Conservation (phyloP, 495 filamentous ascomycete species). For the Cenococcum geophilum region DNA sequence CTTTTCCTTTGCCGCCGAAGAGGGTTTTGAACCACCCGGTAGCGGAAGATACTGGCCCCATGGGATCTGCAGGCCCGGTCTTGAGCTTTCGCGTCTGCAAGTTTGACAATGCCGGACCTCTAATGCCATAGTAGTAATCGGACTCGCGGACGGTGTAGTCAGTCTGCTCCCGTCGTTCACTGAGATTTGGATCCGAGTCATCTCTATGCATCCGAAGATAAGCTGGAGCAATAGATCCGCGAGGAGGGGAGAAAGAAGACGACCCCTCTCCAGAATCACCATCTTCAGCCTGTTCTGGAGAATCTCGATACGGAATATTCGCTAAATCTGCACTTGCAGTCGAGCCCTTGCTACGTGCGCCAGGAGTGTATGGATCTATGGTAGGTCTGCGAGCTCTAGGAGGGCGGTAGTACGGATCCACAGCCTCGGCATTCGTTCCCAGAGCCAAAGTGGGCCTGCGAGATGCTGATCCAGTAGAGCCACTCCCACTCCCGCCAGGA, state of each 20-base stretch:
- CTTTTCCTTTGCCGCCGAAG: slow-evolving; percentile 76
- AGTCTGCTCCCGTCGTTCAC: slow-evolving; percentile 50
- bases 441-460: slow-evolving; percentile 30
- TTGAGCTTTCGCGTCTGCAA: slow-evolving; percentile 70
- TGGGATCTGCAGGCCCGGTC: slow-evolving; percentile 92
- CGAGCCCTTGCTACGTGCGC: slow-evolving; percentile 43
- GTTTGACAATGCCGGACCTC: slow-evolving; percentile 77
- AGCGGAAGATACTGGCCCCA: slow-evolving; percentile 78
- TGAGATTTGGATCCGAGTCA: slow-evolving; percentile 46
- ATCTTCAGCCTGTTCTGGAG: slow-evolving; percentile 35
- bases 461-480: slow-evolving; percentile 29
- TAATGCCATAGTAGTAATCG: slow-evolving; percentile 88
- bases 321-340: slow-evolving; percentile 49
- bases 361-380: slow-evolving; percentile 45
- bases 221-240: slow-evolving; percentile 41
- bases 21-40: slow-evolving; percentile 80
- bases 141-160: slow-evolving; percentile 91
- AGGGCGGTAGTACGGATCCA: slow-evolving; percentile 67
- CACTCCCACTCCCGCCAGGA: slow-evolving; percentile 44
- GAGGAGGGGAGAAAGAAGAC: slow-evolving; percentile 49
- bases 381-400: slow-evolving; percentile 62
- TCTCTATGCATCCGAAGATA: slow-evolving; percentile 43
- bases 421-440: slow-evolving; percentile 22
- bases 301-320: slow-evolving; percentile 45
- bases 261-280: slow-evolving; percentile 45